A percentile compares a stretch with the other conserved stretches of the same genome.
Conservation (phyloP, 2,329 filamentous ascomycete species). For the Colletotrichum phormii region DNA sequence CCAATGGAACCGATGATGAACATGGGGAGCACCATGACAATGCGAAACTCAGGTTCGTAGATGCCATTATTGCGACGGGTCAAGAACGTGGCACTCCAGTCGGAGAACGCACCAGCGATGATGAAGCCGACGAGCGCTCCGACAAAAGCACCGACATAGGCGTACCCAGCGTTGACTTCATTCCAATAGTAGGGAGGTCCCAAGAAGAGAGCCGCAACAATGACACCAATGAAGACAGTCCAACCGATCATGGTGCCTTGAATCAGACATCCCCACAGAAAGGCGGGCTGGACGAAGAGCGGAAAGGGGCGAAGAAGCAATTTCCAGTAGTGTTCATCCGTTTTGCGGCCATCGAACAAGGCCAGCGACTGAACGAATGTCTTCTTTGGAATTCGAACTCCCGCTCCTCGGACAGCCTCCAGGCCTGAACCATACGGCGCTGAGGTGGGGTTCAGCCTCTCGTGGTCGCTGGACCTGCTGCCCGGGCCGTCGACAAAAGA, state of each 20-base stretch:
- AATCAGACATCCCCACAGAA: constrained; percentile 82
- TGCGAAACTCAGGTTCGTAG: constrained; percentile 92
- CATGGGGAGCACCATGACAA: constrained; percentile 86
- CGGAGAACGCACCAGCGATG: constrained; percentile 79
- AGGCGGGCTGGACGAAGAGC: constrained; percentile 85
- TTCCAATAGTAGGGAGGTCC: constrained; percentile 84
- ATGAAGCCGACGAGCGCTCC: constrained; percentile 83
- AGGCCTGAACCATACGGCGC: neutral
- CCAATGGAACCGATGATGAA: constrained; percentile 81
- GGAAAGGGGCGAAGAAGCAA: constrained; percentile 80
- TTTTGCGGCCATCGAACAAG: constrained; percentile 85
- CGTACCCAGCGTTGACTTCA: constrained; percentile 85
- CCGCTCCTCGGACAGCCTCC: constrained; percentile 27
- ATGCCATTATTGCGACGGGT: constrained; percentile 81
- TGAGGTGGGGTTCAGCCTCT: constrained; percentile 2
- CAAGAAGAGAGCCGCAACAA: constrained; percentile 85
- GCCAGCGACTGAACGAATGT: constrained; percentile 71
- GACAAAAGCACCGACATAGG: constrained; percentile 87
- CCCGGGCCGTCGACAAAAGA: neutral
- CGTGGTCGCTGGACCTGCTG: neutral
- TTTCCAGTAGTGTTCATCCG: constrained; percentile 77
- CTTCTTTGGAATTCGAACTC: constrained; percentile 58
- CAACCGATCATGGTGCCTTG: constrained; percentile 94
- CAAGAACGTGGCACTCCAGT: constrained; percentile 77
- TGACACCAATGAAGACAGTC: constrained; percentile 92